Percentiles rank a stretch among this genome's conserved stretches.
These are phyloP conservation scores for Hsuehochloa calcarea DNA, from an alignment of 176 grass and related monocot species.

Conservation along the genomic window DNA sequence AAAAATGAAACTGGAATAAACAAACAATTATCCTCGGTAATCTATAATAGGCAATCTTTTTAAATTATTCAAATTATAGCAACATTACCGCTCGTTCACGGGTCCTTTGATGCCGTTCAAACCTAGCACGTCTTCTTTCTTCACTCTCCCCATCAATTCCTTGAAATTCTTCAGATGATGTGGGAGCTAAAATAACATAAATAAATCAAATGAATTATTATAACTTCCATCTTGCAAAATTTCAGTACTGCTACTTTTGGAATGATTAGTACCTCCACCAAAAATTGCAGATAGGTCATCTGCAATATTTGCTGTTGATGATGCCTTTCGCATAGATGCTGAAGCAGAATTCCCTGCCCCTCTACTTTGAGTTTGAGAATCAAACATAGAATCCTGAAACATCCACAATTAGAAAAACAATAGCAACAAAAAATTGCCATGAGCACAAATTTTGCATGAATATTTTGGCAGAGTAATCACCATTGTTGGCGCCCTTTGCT, in stretches of 20 bases:
- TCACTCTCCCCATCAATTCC: slow-evolving; percentile 80
- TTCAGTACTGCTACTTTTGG: not conserved
- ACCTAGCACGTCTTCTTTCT: slow-evolving; percentile 90
- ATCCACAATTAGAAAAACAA: slow-evolving; percentile 27
- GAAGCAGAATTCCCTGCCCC: slow-evolving; percentile 49
- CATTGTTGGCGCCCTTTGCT: slow-evolving; percentile 57
- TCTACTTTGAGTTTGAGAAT: slow-evolving; percentile 66
- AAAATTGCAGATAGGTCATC: slow-evolving; percentile 93
- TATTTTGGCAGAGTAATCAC: slow-evolving; percentile 47
- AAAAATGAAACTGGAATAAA: slow-evolving; percentile 11
- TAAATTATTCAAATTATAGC: slow-evolving; percentile 15
- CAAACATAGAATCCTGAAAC: slow-evolving; percentile 77
- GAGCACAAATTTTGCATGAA: slow-evolving; percentile 2
- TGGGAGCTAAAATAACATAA: slow-evolving; percentile 58
- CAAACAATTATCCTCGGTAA: slow-evolving; percentile 9
- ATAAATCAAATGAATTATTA: slow-evolving; percentile 14
- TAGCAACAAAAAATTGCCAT: not conserved
- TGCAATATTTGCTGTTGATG: slow-evolving; percentile 80
- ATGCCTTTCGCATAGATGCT: slow-evolving; percentile 64
- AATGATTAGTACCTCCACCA: slow-evolving; percentile 75
- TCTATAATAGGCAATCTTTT: not conserved
- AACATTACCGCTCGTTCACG: slow-evolving; percentile 69
- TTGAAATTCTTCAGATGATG: slow-evolving; percentile 94
- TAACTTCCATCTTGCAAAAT: not conserved
- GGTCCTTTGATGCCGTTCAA: slow-evolving; percentile 75